phyloP scores from a whole-genome alignment of 345 rosid species.

The Rhodamnia argentea region DNA sequence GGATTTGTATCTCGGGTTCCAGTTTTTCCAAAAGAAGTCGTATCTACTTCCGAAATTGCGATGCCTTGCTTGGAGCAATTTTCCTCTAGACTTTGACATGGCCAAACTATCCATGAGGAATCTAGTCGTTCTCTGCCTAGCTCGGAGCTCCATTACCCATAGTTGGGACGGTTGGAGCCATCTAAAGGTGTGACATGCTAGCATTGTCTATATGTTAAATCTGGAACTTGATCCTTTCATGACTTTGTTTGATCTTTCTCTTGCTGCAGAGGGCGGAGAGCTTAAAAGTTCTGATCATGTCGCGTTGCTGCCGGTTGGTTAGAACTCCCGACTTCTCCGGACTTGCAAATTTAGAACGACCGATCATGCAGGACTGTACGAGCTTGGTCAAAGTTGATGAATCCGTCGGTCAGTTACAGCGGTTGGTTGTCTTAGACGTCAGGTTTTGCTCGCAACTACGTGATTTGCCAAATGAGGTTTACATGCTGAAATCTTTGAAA shows the following conservation, averaged over 20 bases:
- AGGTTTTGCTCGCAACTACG: neutral
- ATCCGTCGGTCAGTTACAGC: neutral
- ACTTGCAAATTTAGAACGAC: neutral
- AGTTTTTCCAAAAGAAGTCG: neutral
- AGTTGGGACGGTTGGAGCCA: neutral
- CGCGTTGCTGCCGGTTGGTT: neutral
- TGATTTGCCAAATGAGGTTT: neutral
- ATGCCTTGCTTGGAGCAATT: neutral
- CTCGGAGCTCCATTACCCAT: neutral
- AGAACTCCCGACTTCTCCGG: neutral
- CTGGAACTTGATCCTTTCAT: neutral
- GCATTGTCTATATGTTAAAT: accelerated
- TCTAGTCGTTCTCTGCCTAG: neutral
- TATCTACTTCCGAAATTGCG: neutral
- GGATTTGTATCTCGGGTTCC: accelerated
- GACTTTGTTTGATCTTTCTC: neutral
- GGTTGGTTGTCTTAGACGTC: neutral
- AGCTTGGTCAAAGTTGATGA: neutral
- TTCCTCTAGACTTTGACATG: neutral
- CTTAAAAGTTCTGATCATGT: neutral
- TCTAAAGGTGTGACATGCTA: neutral
- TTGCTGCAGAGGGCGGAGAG: neutral
- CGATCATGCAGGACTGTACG: neutral
- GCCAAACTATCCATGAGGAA: neutral
- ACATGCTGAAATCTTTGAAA: neutral